Evolutionary conservation across 768 basidiomycete genomes (phyloP), one percentile per base, ranked within the genome.

Genomic region (Boletus patriciae): DNA sequence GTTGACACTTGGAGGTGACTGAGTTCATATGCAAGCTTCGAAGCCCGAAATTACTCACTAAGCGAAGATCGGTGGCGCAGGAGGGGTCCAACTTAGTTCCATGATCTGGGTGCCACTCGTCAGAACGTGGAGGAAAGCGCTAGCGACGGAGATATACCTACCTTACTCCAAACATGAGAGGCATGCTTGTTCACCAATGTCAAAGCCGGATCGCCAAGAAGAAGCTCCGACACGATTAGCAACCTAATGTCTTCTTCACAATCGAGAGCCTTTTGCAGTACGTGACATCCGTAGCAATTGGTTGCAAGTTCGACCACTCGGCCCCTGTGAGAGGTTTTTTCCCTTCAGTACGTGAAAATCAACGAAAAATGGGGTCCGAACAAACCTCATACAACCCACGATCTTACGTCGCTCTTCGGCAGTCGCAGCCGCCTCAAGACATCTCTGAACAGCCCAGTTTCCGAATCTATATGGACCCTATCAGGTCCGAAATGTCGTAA

Each of bases 81-180:
- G 91, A 21, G 88, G 79, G 2, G 88, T 88, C 92, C 92, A 94
- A 6, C 85, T 87, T 34, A 94, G 73, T 69, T 94, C 92, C 92
- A 94, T 94, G 64, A 94, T 91, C 87, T 92, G 51, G 16, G 15
- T 50, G 29, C 23, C 3, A 38, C 42, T n/a, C 12, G 58, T 63
- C 58, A 64, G 34, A 46, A 49, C 37, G 38, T 45, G 34, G 41
- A 50, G 37, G 25, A 37, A 37, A 41, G 34, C 34, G 16, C 19
- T 41, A 43, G 19, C 25, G 62, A 55, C 16, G 7, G 8, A 15
- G 54, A 54, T 37, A 21, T 60, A 89, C 89, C 80, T 60, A 89
- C 89, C 80, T 93, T 93, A 74, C 90, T 92, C 91, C 92, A 94
- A 33, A 94, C 92, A 68, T 94, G 92, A 46, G 90, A 91, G 1